Conservation (phyloP, 495 filamentous ascomycete genomes). For the Penicillium flavigenum region DNA sequence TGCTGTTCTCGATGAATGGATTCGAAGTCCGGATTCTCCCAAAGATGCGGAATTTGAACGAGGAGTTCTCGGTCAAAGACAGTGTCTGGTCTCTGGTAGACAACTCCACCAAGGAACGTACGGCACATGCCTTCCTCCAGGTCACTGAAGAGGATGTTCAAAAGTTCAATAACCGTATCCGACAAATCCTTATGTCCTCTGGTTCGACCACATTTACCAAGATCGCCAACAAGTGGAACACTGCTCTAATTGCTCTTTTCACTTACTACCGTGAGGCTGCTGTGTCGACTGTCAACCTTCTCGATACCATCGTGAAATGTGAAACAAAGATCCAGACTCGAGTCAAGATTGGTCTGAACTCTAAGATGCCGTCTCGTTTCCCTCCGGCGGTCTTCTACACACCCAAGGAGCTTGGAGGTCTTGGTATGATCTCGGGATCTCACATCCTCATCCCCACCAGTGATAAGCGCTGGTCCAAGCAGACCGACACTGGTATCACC, state of each 20-base stretch:
- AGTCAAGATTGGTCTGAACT: slow-evolving; percentile 98
- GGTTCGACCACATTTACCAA: slow-evolving; percentile 99
- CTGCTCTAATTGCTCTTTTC: slow-evolving; percentile 95
- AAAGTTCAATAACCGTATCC: slow-evolving; percentile 98
- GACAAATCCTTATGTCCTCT: slow-evolving; percentile 98
- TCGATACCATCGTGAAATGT: slow-evolving; percentile 99
- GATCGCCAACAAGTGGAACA: slow-evolving; percentile 99
- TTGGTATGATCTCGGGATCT: slow-evolving; percentile 98
- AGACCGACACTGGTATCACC: slow-evolving; percentile 95
- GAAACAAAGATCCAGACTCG: slow-evolving; percentile 99
- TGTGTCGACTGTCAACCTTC: slow-evolving; percentile 91
- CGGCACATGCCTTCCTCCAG: slow-evolving; percentile 96
- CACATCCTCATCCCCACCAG: slow-evolving; percentile 98
- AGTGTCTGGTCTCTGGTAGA: slow-evolving; percentile 98
- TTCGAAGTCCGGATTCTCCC: slow-evolving; percentile 98
- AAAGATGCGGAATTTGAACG: slow-evolving; percentile 91
- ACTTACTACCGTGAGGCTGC: slow-evolving; percentile 99
- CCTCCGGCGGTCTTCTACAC: slow-evolving; percentile 99
- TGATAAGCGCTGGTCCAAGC: slow-evolving; percentile 97
- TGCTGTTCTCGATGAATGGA: slow-evolving; percentile 96
- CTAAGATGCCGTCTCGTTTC: slow-evolving; percentile 99
- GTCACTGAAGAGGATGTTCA: slow-evolving; percentile 98
- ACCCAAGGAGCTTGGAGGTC: slow-evolving; percentile 94
- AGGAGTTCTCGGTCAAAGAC: slow-evolving; percentile 96
- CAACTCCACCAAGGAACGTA: slow-evolving; percentile 93